Conservation (phyloP, 345 rosid species). For the Geranium brycei region DNA sequence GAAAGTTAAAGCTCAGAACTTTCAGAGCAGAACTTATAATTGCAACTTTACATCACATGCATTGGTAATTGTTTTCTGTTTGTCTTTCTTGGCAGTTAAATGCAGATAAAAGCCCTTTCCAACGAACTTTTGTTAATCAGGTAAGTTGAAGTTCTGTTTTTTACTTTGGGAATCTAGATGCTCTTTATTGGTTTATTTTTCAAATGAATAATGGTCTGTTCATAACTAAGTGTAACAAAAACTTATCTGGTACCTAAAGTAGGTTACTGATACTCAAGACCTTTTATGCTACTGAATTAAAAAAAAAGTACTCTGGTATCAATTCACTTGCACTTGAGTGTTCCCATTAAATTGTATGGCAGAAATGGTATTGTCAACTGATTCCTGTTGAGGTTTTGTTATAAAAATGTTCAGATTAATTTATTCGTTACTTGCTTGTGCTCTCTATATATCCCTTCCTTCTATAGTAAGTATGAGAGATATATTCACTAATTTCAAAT, state of each 20-base stretch:
- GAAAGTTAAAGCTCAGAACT: background rate
- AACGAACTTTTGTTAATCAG: constrained; percentile 91
- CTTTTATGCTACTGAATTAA: background rate
- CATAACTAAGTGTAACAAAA: background rate
- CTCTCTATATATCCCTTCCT: background rate
- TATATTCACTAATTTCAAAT: background rate
- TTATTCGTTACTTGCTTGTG: background rate
- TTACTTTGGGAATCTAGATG: background rate
- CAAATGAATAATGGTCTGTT: background rate
- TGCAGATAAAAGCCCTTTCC: constrained; percentile 87
- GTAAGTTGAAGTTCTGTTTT: constrained; percentile 17
- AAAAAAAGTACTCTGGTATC: too few relatives aligned
- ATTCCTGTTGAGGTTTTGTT: background rate
- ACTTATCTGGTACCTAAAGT: background rate
- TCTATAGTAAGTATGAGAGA: background rate
- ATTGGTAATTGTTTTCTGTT: background rate
- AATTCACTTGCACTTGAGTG: background rate
- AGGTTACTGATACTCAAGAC: background rate
- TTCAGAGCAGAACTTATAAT: background rate
- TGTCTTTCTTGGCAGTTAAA: constrained; percentile 46
- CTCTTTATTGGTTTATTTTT: background rate
- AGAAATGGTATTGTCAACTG: too few relatives aligned
- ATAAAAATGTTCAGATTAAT: background rate
- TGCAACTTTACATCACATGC: background rate
- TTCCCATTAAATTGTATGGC: background rate